Evolutionary conservation across 2,329 filamentous ascomycete genomes (phyloP), one percentile per base, ranked within the genome.

Genomic region (Cytospora paraplurivora): DNA sequence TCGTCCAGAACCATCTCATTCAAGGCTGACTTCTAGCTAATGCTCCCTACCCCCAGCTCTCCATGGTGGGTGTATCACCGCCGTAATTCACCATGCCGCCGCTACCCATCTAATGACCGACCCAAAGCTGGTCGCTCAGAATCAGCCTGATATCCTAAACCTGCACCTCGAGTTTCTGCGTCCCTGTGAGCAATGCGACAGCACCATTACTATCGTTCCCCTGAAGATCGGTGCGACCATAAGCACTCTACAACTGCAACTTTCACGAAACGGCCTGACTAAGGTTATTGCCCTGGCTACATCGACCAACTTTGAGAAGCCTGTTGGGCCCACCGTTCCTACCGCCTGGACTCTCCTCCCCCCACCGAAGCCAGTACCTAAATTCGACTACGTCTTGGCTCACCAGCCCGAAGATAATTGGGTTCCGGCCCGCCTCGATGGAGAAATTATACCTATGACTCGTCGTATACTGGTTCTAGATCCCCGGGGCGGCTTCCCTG

Each of bases 131-230:
- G 1, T n/a, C 8, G 21, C 41, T 1, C 35, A 33, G 32, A 67
- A 70, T 32, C 72, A 72, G 51, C 68, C 71, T 1, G 67, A 73
- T 38, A 56, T 73, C 4, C 51, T 71, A 1, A 72, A 62, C 11
- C 52, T 73, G 4, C 71, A 73, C 53, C 6, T 72, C 50, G 68
- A 73, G 17, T 73, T 71, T 49, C 67, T 74, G 3, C 67, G 69
- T 4, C 11, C 63, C 0, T 73, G 71, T 56, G 69, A 67, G 34
- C 47, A 35, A 21, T 7, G 50, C 10, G 62, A 71, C 0, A 71
- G 68, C 54, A 69, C 56, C 13, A 68, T 73, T 41, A 61, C 41
- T 13, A 62, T 74, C 0, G 64, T 33, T 0, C 2, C 59, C 4
- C 38, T 73, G 3, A 71, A 70, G 58, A 35, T 67, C 3, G 71